phyloP scores from a whole-genome alignment of 1,139 yeast species.

The Blastobotrys petasosporus region DNA sequence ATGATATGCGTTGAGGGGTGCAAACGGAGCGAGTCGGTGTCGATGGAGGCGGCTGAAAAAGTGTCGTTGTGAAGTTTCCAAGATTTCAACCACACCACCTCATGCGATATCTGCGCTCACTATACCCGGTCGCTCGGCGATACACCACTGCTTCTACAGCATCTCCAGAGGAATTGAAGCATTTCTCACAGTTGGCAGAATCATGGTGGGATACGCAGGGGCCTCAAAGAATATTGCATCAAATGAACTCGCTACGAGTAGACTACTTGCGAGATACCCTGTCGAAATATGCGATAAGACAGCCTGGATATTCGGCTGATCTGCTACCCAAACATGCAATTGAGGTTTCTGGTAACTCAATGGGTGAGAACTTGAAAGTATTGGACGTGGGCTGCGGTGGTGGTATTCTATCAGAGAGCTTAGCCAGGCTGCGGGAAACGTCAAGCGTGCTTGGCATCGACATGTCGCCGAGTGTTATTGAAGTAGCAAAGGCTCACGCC shows the following conservation, averaged over 20 bases:
- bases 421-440: slow-evolving; percentile 63
- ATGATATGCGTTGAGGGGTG: too few relatives aligned
- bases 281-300: slow-evolving; percentile 33
- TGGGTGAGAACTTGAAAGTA: slow-evolving; percentile 41
- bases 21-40: too few relatives aligned
- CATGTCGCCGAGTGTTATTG: slow-evolving; percentile 71
- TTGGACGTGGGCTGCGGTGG: slow-evolving; percentile 98
- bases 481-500: slow-evolving; percentile 71
- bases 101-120: too few relatives aligned
- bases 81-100: too few relatives aligned
- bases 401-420: slow-evolving; percentile 80
- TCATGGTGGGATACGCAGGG: slow-evolving; percentile 97
- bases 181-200: slow-evolving; percentile 78
- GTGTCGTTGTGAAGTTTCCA: too few relatives aligned
- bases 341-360: slow-evolving; percentile 43
- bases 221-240: slow-evolving; percentile 85
- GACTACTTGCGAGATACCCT: slow-evolving; percentile 72
- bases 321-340: slow-evolving; percentile 58
- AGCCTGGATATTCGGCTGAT: slow-evolving; percentile 69
- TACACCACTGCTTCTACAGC: slow-evolving; percentile 17
- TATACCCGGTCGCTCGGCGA: not conserved
- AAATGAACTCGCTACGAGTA: slow-evolving; percentile 86
- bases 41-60: too few relatives aligned
- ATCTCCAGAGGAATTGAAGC: slow-evolving; percentile 54
- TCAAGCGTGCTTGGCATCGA: slow-evolving; percentile 71